These are phyloP conservation scores for Brasenia schreberi DNA, from an alignment of 164 flowering plant genomes.

Conservation along the genomic window DNA sequence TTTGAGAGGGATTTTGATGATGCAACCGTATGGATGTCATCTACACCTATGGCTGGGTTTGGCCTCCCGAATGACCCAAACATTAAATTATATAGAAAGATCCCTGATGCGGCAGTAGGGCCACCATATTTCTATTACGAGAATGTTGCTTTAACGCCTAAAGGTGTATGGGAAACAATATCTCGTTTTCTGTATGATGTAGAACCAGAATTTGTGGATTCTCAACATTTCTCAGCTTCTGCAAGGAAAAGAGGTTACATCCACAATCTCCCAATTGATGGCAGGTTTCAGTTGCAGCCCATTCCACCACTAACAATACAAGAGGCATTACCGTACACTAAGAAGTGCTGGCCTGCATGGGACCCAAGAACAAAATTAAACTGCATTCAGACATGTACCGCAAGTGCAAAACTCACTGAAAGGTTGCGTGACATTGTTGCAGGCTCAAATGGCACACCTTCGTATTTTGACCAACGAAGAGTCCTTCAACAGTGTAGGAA, in stretches of 20 bases:
- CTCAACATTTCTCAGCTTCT: constrained; percentile 70
- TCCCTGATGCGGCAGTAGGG: constrained; percentile 60
- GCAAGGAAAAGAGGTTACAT: constrained; percentile 87
- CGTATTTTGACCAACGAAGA: constrained; percentile 35
- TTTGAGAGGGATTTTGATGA: constrained; percentile 53
- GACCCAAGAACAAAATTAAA: constrained; percentile 67
- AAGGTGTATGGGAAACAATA: constrained; percentile 80
- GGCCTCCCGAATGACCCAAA: constrained; percentile 18
- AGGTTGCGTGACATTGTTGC: constrained; percentile 58
- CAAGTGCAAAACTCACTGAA: constrained; percentile 66
- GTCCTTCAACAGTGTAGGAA: constrained; percentile 61
- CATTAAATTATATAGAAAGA: constrained; percentile 12
- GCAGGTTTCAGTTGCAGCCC: constrained; percentile 57
- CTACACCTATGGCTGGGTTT: constrained; percentile 18
- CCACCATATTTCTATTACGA: constrained; percentile 92
- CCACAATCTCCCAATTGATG: constrained; percentile 70
- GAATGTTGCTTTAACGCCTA: constrained; percentile 88
- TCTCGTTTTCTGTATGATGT: constrained; percentile 60
- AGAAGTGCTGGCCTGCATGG: constrained; percentile 94
- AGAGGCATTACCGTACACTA: constrained; percentile 69
- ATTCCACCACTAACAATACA: constrained; percentile 58
- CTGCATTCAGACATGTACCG: constrained; percentile 61
- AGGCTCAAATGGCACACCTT: constrained; percentile 42
- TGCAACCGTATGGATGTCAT: constrained; percentile 10
- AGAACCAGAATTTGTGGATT: constrained; percentile 90